Evolutionary conservation across 257 asterid genomes (phyloP).

Genomic region (Verbascum thapsus): DNA sequence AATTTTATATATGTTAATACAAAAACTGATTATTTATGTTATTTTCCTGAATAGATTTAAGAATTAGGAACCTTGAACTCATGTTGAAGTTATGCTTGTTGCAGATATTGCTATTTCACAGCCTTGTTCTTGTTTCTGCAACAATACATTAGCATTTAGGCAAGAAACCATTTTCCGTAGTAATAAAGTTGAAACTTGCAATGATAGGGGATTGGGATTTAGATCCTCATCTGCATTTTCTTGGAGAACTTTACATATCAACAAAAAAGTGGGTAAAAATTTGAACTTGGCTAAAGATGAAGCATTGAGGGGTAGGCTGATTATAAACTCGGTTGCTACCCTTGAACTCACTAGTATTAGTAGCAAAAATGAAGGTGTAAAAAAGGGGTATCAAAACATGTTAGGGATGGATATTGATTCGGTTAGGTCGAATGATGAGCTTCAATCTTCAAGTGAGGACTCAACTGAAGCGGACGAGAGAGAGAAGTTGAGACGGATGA

Average conservation of each 20-base stretch:
- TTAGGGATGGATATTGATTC: constrained; percentile 48
- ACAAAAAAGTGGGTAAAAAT: constrained; percentile 35
- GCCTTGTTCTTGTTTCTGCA: constrained; percentile 70
- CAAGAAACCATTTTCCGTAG: too few relatives aligned
- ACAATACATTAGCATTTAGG: constrained; percentile 50
- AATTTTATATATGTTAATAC: too few relatives aligned
- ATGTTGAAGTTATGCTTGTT: constrained; percentile 30
- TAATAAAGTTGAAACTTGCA: constrained; percentile 37
- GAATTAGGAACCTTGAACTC: too few relatives aligned
- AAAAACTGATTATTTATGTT: too few relatives aligned
- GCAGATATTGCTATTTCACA: constrained; percentile 91
- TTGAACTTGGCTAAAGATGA: constrained; percentile 38
- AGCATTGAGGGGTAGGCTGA: constrained; percentile 49
- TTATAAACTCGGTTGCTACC: constrained; percentile 68
- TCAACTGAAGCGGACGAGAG: constrained; percentile 52
- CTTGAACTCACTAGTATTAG: constrained; percentile 50
- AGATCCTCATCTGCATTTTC: constrained; percentile 41
- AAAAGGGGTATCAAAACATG: constrained; percentile 36
- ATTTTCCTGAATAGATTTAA: too few relatives aligned
- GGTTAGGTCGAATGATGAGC: constrained; percentile 39
- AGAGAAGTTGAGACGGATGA: constrained; percentile 84
- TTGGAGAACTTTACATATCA: constrained; percentile 41
- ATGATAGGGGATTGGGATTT: constrained; percentile 53
- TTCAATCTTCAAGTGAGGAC: constrained; percentile 51
- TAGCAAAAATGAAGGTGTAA: constrained; percentile 36